Evolutionary conservation across 148 eudicot species (phyloP), one percentile per base, ranked within the genome.

Genomic region (Amaranthus hypochondriacus): DNA sequence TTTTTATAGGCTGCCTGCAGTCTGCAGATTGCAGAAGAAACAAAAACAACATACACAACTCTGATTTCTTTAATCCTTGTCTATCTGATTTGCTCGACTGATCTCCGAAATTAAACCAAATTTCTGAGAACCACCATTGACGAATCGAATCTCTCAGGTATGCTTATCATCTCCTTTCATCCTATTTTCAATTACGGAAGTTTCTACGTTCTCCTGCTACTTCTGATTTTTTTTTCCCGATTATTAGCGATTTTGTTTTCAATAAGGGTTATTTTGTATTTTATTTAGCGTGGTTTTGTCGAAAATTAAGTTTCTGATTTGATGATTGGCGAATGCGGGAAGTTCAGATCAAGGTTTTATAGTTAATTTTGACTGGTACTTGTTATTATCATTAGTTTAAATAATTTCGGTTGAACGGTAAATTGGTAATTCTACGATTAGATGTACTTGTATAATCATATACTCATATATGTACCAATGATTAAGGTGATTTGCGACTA

Each of bases 11-110:
- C 39, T 28, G 39, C 39, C n/a, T n/a, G n/a, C n/a, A n/a, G n/a
- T n/a, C 39, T 28, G 39, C 39, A 66, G 12, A 3, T 54, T 48
- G 8, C 73, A 70, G 61, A 70, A 70, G 39, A 70, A 44, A 70
- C 73, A 70, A 70, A 57, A 14, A 9, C 0, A 70, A 70, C 42
- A 44, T 43, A 56, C 3, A 55, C 13, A 52, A 43, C 73, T 70
- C 28, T 55, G 42, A 21, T 50, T 11, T 48, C 39, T 66, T 39
- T 48, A 12, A 48, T 2, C 54, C 18, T 48, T 66, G 60, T 43
- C 18, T 12, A 44, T 56, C 62, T 70, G 53, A 70, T 70, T 70
- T 56, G 62, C 62, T 55, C 73, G 62, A 55, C 53, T 70, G 7
- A 70, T 43, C 52, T 56, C 60, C 13, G 12, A 42, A 11, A 39